These are phyloP conservation scores for Aleurites moluccanus DNA, from an alignment of 441 rosid species.

Conservation along the genomic window DNA sequence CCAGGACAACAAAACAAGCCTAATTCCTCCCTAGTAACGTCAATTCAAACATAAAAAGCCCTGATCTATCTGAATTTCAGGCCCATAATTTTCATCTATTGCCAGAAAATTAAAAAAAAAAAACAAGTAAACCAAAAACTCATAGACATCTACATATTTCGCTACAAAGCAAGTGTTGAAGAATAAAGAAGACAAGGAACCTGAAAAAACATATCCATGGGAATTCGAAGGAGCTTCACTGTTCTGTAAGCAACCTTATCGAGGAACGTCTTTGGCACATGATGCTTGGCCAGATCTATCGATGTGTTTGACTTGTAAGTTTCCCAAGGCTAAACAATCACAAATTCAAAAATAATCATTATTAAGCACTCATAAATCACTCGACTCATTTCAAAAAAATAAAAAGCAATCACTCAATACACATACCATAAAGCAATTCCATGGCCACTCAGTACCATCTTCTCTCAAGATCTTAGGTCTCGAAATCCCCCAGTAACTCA, in stretches of 20 bases:
- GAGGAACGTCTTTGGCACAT: background rate
- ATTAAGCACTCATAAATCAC: no score
- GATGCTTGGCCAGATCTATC: slow-evolving; percentile 75
- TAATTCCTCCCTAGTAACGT: background rate
- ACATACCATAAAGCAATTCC: slow-evolving; percentile 72
- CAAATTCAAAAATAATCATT: background rate
- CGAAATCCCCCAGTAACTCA: slow-evolving; percentile 75
- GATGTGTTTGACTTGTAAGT: slow-evolving; percentile 49
- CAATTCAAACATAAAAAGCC: background rate
- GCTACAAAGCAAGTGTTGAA: no score
- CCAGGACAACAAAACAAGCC: background rate
- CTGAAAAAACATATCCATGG: background rate
- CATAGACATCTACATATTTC: background rate
- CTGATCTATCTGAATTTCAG: background rate
- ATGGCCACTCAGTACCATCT: slow-evolving; percentile 77
- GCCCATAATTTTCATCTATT: no score
- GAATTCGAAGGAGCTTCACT: slow-evolving; percentile 4
- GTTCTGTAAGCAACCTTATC: slow-evolving; percentile 10
- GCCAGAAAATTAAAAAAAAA: background rate
- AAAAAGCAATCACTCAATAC: slow-evolving; percentile 25
- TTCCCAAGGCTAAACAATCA: slow-evolving; percentile 70
- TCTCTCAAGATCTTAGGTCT: slow-evolving; percentile 53
- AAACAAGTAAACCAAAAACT: background rate
- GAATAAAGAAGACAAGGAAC: background rate
- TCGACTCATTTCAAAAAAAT: background rate